phyloP scores from a whole-genome alignment of 2,329 filamentous ascomycete genomes.

The Stachybotrys chlorohalonatus region DNA sequence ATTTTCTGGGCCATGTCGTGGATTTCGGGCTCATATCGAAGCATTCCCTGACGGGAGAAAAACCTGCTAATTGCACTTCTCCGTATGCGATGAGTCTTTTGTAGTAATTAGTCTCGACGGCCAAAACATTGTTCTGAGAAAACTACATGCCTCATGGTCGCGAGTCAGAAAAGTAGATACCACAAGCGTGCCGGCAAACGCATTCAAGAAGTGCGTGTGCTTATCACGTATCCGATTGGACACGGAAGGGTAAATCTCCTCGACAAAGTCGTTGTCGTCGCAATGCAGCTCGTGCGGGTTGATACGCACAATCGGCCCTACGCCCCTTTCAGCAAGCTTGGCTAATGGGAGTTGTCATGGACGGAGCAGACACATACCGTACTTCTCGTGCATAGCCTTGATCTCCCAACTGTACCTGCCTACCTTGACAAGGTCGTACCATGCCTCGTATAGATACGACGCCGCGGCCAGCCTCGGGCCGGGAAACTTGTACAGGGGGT shows the following conservation, averaged over 20 bases:
- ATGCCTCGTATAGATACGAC: conserved; percentile 10
- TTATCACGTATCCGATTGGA: conserved; percentile 16
- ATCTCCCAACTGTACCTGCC: conserved; percentile 10
- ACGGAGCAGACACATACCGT: conserved; percentile 9
- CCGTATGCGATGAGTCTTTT: conserved; percentile 21
- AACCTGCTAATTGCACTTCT: conserved; percentile 20
- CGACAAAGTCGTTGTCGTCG: conserved; percentile 21
- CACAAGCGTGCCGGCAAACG: not conserved
- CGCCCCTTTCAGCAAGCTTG: not conserved
- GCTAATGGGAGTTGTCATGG: not conserved
- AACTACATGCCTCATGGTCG: conserved; percentile 5
- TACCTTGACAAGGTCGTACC: conserved; percentile 9
- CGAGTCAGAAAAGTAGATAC: conserved; percentile 1
- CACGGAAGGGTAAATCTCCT: conserved; percentile 26
- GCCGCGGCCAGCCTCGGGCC: conserved; percentile 11
- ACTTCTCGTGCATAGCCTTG: conserved; percentile 15
- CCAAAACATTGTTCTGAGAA: not conserved
- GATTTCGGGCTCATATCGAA: conserved; percentile 16
- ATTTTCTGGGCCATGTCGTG: conserved; percentile 13
- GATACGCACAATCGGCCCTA: conserved; percentile 28
- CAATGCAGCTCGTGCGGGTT: conserved; percentile 30
- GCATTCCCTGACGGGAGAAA: conserved; percentile 22
- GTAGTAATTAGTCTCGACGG: not conserved
- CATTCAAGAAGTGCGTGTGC: conserved; percentile 2
- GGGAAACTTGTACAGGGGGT: conserved; percentile 10